phyloP scores from a whole-genome alignment of 352 stramenopile genomes.

The Globisporangium irregulare region DNA sequence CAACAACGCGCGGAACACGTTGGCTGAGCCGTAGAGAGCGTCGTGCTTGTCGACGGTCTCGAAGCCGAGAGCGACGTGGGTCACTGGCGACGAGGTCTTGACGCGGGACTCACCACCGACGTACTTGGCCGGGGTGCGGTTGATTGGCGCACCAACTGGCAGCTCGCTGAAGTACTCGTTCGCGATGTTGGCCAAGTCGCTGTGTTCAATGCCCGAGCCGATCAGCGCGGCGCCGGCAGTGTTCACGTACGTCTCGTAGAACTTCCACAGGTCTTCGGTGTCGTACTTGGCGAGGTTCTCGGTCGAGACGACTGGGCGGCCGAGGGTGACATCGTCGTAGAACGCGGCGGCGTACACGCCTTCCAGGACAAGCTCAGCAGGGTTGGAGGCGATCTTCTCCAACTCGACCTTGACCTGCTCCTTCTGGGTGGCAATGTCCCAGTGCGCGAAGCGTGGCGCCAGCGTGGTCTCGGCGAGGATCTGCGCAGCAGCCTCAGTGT shows the following conservation, averaged over 20 bases:
- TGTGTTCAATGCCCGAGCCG: constrained; percentile 62
- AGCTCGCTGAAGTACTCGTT: constrained; percentile 65
- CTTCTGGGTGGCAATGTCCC: constrained; percentile 78
- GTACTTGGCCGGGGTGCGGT: constrained; percentile 47
- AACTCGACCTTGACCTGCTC: constrained; percentile 55
- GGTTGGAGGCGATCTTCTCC: constrained; percentile 38
- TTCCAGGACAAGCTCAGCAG: constrained; percentile 47
- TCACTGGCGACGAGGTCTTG: constrained; percentile 52
- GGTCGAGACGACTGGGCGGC: constrained; percentile 38
- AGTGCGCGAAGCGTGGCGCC: constrained; percentile 70
- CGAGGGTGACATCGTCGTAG: constrained; percentile 76
- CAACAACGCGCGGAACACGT: constrained; percentile 73
- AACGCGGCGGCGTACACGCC: constrained; percentile 72
- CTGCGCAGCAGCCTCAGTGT: constrained; percentile 57
- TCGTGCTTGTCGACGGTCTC: constrained; percentile 43
- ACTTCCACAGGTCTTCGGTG: constrained; percentile 48
- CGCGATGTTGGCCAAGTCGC: constrained; percentile 52
- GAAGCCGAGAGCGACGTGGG: constrained; percentile 75
- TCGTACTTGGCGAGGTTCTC: constrained; percentile 59
- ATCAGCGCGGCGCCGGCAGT: constrained; percentile 55
- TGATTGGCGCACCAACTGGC: constrained; percentile 23
- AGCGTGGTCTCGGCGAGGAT: constrained; percentile 83
- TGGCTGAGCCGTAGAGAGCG: constrained; percentile 43
- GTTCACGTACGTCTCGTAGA: constrained; percentile 73
- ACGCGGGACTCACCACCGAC: constrained; percentile 77